Conservation (phyloP, 805 yeast species). For the Hanseniaspora hatyaiensis region DNA sequence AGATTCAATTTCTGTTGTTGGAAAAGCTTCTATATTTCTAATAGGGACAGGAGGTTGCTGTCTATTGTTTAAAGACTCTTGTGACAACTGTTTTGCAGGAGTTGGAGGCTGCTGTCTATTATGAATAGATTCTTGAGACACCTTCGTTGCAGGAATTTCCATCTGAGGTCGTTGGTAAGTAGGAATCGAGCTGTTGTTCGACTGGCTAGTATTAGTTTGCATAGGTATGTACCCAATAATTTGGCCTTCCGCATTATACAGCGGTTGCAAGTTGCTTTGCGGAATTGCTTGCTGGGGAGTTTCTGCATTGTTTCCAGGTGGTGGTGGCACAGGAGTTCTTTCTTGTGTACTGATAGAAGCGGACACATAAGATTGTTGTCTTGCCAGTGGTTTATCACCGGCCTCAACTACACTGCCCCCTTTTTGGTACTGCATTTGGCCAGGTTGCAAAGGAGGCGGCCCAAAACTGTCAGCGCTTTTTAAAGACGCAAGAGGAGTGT, state of each 20-base stretch:
- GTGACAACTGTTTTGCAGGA: too few relatives aligned
- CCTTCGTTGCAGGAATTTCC: too few relatives aligned
- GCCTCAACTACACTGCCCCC: slow-evolving; percentile 13
- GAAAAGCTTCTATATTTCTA: neutral
- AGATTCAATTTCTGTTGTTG: too few relatives aligned
- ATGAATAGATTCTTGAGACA: too few relatives aligned
- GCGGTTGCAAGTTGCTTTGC: slow-evolving; percentile 16
- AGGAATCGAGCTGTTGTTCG: slow-evolving; percentile 7
- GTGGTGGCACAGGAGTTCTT: slow-evolving; percentile 2
- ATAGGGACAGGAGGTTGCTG: neutral
- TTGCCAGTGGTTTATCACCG: slow-evolving; percentile 14
- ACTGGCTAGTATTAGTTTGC: too few relatives aligned
- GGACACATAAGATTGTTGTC: slow-evolving; percentile 16
- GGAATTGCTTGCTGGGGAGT: slow-evolving; percentile 14
- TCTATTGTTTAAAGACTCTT: neutral
- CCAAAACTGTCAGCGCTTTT: slow-evolving; percentile 2
- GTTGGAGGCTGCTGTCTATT: too few relatives aligned
- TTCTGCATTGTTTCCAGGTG: slow-evolving; percentile 3
- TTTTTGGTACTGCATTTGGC: slow-evolving; percentile 16
- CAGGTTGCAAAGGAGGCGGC: slow-evolving; percentile 16
- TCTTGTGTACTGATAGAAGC: slow-evolving; percentile 4
- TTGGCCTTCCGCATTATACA: slow-evolving; percentile 11
- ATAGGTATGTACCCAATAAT: slow-evolving; percentile 17
- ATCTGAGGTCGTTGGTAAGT: too few relatives aligned
- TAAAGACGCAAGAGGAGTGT: slow-evolving; percentile 14